Conservation (phyloP, 257 asterid species). For the Solanum habrochaites region DNA sequence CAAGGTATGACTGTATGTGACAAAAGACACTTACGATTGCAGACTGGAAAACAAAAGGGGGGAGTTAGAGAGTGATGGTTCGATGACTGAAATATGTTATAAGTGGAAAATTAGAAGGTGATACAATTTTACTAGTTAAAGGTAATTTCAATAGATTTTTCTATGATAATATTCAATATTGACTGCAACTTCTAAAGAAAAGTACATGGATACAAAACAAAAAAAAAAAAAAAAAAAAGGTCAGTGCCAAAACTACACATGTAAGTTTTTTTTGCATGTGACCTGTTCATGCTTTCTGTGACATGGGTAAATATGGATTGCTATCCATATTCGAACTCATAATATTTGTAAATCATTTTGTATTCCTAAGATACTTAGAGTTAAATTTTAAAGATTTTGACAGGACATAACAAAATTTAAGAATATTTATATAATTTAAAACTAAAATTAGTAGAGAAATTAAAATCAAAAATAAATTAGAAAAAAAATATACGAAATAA, state of each 20-base stretch:
- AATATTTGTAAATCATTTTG: no score
- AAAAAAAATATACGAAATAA: no score
- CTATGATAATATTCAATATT: not conserved
- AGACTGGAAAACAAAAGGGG: not conserved
- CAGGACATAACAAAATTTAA: no score
- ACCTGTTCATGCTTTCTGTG: not conserved
- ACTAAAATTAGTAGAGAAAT: no score
- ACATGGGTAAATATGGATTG: no score
- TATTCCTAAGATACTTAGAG: no score
- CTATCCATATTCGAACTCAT: no score
- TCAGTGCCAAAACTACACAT: not conserved
- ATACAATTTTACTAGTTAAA: not conserved
- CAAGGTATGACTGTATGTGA: not conserved
- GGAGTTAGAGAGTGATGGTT: not conserved
- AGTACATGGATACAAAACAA: not conserved
- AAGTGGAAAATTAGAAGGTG: not conserved
- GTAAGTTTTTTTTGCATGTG: not conserved
- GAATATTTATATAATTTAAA: no score
- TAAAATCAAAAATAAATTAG: no score
- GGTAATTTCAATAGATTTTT: not conserved
- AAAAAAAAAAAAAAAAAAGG: not conserved
- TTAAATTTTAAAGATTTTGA: accelerated
- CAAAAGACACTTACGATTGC: not conserved
- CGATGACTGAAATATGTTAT: not conserved
- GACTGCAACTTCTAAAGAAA: not conserved